phyloP scores from a whole-genome alignment of 2,329 filamentous ascomycete genomes.

The Penicillium sp. region DNA sequence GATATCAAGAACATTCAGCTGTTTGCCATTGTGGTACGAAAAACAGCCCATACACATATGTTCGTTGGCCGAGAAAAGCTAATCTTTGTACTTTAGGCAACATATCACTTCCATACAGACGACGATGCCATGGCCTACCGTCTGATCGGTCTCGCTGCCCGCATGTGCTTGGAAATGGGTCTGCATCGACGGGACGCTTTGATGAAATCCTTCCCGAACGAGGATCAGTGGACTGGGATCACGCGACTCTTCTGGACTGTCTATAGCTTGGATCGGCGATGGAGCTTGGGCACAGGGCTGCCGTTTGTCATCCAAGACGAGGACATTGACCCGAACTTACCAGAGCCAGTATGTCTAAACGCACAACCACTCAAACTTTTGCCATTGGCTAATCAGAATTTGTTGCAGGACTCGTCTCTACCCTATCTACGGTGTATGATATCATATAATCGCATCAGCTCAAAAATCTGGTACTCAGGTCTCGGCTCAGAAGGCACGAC shows the following conservation, averaged over 20 bases:
- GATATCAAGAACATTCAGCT: constrained; percentile 62
- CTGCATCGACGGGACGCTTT: constrained; percentile 79
- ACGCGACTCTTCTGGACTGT: constrained; percentile 82
- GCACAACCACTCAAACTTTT: neutral
- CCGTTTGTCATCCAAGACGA: constrained; percentile 83
- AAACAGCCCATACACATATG: neutral
- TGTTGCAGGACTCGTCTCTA: constrained; percentile 41
- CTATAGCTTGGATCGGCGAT: constrained; percentile 81
- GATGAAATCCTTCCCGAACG: constrained; percentile 64
- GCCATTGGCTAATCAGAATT: neutral
- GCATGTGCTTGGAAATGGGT: constrained; percentile 78
- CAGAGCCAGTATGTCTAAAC: constrained; percentile 65
- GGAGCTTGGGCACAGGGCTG: constrained; percentile 87
- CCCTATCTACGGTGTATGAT: constrained; percentile 85
- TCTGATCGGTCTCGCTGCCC: constrained; percentile 77
- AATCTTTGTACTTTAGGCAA: constrained; percentile 51
- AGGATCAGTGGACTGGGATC: constrained; percentile 67
- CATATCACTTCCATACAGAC: constrained; percentile 81
- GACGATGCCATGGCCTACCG: constrained; percentile 87
- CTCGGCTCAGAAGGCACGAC: constrained; percentile 67
- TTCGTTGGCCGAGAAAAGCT: neutral
- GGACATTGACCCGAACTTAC: constrained; percentile 78
- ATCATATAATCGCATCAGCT: constrained; percentile 76
- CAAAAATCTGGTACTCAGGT: constrained; percentile 83
- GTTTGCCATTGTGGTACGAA: constrained; percentile 51